Base-by-base conservation (phyloP, 176 grass and related monocot genomes). In the Dactylis glomerata region DNA sequence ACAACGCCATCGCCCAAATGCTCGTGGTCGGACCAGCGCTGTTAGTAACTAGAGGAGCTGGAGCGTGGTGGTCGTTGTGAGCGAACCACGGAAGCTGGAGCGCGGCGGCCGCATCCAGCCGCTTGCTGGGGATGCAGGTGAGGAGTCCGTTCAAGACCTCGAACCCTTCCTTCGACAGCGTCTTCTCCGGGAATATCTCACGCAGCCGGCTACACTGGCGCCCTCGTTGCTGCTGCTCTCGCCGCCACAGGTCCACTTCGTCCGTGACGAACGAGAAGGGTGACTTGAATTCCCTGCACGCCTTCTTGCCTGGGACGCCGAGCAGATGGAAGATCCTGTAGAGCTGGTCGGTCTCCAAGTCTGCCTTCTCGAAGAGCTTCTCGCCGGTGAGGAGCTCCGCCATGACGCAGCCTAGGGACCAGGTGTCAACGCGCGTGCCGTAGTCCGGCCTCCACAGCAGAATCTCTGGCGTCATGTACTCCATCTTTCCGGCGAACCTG, bases 121-220 rank as follows among this genome's bases (percentile, higher is more conserved):
- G 38, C 77, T 64, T 79, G 56, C 41, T 79, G 37, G 57, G 57
- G 27, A 17, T 41, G 24, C 24, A 64, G 23, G 57, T 32, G 6
- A 79, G 57, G 37, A 79, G 57, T 15, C 77, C 77, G 44, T 63
- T 79, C 68, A 75, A 32, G 45, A 75, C 72, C 46, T 51, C 10
- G 46, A 51, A 20, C 4, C 72, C 72, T n/a, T n/a, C n/a, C n/a
- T n/a, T n/a, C n/a, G n/a, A n/a, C n/a, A n/a, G n/a, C n/a, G n/a
- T n/a, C n/a, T n/a, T n/a, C n/a, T n/a, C n/a, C n/a, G n/a, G n/a
- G n/a, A n/a, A n/a, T n/a, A n/a, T n/a, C n/a, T n/a, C 26, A 17
- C 45, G 44, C 17, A 75, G 37, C 38, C 68, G n/a, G 68, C 37
- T 40, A 24, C 68, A 5, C 37, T 41, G 38, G n/a, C 38, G 37